These are phyloP conservation scores for Phylloporus scabripes DNA, from an alignment of 768 basidiomycete species.

Conservation along the genomic window DNA sequence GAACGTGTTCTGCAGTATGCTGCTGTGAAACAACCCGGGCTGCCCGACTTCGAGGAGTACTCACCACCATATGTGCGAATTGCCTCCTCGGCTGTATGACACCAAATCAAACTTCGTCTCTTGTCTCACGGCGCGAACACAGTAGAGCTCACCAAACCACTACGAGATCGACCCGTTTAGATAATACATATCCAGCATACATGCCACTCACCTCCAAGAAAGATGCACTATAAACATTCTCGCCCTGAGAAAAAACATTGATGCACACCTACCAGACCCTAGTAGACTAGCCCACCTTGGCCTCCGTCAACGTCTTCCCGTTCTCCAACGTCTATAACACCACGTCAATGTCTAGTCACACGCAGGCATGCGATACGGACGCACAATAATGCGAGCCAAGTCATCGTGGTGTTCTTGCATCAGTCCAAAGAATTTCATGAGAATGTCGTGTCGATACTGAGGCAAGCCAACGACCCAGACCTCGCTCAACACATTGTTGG, in stretches of 20 bases:
- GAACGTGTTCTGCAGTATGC: conserved; percentile 62
- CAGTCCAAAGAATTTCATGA: conserved; percentile 71
- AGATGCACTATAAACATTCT: conserved; percentile 80
- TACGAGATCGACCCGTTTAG: conserved; percentile 25
- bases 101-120: conserved; percentile 1
- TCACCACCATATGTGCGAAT: conserved; percentile 85
- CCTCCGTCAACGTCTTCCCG: conserved; percentile 84
- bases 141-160: conserved; percentile 67
- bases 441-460: conserved; percentile 71
- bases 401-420: conserved; percentile 87
- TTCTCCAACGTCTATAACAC: conserved; percentile 88
- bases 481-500: background rate
- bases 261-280: background rate
- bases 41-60: conserved; percentile 9
- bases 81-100: conserved; percentile 75
- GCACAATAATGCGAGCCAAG: conserved; percentile 76
- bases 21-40: background rate
- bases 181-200: background rate
- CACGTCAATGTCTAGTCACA: conserved; percentile 7
- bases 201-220: conserved; percentile 62
- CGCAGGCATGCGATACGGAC: conserved; percentile 21
- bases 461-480: too few species aligned
- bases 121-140: background rate
- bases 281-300: conserved; percentile 45
- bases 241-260: conserved; percentile 44